Conservation (phyloP, 495 filamentous ascomycete species). For the Annulohypoxylon stygium region DNA sequence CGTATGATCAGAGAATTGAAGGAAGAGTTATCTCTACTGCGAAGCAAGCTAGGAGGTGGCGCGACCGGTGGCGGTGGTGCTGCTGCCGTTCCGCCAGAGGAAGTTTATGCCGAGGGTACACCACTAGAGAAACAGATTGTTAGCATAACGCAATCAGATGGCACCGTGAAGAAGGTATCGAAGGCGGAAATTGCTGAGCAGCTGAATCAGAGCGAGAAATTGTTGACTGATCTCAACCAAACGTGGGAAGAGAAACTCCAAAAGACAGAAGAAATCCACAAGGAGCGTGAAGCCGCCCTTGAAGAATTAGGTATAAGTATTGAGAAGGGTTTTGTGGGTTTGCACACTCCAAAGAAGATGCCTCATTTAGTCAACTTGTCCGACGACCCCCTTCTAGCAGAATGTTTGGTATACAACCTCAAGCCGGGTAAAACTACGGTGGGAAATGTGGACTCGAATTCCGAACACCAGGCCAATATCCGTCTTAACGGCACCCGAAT, state of each 20-base stretch:
- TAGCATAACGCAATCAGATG: slow-evolving; percentile 88
- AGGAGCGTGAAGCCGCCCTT: slow-evolving; percentile 92
- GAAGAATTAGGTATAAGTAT: slow-evolving; percentile 99
- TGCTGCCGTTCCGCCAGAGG: slow-evolving; percentile 69
- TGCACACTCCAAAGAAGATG: slow-evolving; percentile 98
- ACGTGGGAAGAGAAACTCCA: slow-evolving; percentile 97
- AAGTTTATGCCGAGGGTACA: slow-evolving; percentile 90
- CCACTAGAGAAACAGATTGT: slow-evolving; percentile 96
- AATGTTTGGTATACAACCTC: slow-evolving; percentile 98
- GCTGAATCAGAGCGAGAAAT: slow-evolving; percentile 93
- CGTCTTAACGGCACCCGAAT: slow-evolving; percentile 95
- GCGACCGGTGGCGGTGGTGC: slow-evolving; percentile 60
- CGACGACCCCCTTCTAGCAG: slow-evolving; percentile 93
- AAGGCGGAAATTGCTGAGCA: slow-evolving; percentile 99
- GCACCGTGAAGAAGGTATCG: slow-evolving; percentile 91
- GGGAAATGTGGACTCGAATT: slow-evolving; percentile 86
- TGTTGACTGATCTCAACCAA: slow-evolving; percentile 96
- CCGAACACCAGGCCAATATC: slow-evolving; percentile 85
- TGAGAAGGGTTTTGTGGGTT: slow-evolving; percentile 95
- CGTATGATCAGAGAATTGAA: slow-evolving; percentile 99
- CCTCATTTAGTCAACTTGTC: slow-evolving; percentile 98
- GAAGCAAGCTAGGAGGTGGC: slow-evolving; percentile 86
- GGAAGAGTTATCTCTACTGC: slow-evolving; percentile 88
- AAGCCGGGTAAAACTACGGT: slow-evolving; percentile 95
- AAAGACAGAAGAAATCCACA: slow-evolving; percentile 97